Evolutionary conservation across 305 asterid species (phyloP).

Genomic region (Solanum hybrid): DNA sequence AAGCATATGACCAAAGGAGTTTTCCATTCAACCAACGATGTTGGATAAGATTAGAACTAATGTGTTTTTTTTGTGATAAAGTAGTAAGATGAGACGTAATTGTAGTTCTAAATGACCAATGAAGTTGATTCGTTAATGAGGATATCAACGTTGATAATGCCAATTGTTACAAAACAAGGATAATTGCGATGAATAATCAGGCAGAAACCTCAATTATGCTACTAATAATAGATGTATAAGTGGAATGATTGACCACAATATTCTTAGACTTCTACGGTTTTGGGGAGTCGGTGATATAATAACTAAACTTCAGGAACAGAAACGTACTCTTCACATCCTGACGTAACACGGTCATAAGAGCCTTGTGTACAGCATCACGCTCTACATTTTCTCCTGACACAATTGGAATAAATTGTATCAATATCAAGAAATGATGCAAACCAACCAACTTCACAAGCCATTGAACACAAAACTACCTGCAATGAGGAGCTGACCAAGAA

Average conservation of each 20-base stretch:
- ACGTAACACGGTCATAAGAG: conserved; percentile 68
- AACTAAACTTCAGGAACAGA: background rate
- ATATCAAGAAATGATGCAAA: background rate
- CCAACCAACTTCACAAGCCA: conserved; percentile 1
- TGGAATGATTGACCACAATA: background rate
- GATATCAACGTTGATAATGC: background rate
- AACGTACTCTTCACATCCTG: conserved; percentile 87
- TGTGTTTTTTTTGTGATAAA: background rate
- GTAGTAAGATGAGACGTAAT: background rate
- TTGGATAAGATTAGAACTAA: background rate
- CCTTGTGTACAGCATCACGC: conserved; percentile 93
- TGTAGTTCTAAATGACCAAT: background rate
- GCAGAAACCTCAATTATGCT: background rate
- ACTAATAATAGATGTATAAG: background rate
- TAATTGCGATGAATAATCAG: background rate
- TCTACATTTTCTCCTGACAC: conserved; percentile 78
- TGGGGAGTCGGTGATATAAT: background rate
- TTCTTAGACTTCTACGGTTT: background rate
- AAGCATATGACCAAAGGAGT: background rate
- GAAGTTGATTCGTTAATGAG: background rate
- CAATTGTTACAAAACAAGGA: background rate
- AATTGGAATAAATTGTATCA: background rate
- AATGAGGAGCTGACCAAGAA: conserved; percentile 69
- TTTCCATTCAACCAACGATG: background rate
- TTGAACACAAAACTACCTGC: conserved; percentile 42